A percentile compares a stretch with the other conserved stretches of the same genome.
These are phyloP conservation scores for Blepharisma stoltei DNA, from an alignment of 73 alveolate species.

Conservation along the genomic window DNA sequence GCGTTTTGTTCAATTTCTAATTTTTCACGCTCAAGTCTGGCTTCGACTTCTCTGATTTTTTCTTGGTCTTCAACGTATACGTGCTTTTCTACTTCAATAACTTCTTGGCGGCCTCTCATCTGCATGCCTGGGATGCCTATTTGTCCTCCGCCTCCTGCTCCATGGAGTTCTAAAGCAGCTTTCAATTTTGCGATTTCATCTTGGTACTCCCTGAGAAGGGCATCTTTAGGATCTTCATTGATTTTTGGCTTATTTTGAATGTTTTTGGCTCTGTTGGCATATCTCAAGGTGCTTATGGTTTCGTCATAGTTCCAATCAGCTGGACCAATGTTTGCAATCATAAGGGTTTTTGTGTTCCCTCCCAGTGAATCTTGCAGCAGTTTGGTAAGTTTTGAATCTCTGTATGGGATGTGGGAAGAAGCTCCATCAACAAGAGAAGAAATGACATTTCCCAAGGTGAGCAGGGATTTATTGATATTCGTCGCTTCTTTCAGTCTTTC, in stretches of 20 bases:
- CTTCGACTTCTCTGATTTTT: constrained; percentile 62
- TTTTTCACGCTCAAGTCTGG: constrained; percentile 45
- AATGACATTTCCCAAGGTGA: constrained; percentile 93
- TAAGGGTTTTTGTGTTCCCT: constrained; percentile 98
- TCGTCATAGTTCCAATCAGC: constrained; percentile 98
- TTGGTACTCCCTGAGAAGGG: constrained; percentile 93
- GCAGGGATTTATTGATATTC: constrained; percentile 83
- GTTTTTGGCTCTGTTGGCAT: constrained; percentile 97
- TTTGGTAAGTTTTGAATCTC: constrained; percentile 96
- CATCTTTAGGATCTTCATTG: constrained; percentile 99
- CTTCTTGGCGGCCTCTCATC: constrained; percentile 46
- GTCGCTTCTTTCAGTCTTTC: constrained; percentile 90
- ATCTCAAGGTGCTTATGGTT: constrained; percentile 92
- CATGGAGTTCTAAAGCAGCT: constrained; percentile 75
- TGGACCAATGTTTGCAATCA: constrained; percentile 98
- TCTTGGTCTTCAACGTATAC: constrained; percentile 58
- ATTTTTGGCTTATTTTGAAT: constrained; percentile 95
- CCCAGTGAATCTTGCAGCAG: constrained; percentile 95
- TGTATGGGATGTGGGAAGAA: constrained; percentile 88
- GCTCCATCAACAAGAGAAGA: constrained; percentile 89
- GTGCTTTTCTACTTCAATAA: constrained; percentile 64
- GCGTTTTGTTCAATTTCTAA: constrained; percentile 15
- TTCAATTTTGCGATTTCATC: constrained; percentile 89
- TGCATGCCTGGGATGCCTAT: constrained; percentile 42
- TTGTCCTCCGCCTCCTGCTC: constrained; percentile 76